Evolutionary conservation across 1,284 basidiomycete genomes (phyloP).

Genomic region (Neonothopanus nambi): DNA sequence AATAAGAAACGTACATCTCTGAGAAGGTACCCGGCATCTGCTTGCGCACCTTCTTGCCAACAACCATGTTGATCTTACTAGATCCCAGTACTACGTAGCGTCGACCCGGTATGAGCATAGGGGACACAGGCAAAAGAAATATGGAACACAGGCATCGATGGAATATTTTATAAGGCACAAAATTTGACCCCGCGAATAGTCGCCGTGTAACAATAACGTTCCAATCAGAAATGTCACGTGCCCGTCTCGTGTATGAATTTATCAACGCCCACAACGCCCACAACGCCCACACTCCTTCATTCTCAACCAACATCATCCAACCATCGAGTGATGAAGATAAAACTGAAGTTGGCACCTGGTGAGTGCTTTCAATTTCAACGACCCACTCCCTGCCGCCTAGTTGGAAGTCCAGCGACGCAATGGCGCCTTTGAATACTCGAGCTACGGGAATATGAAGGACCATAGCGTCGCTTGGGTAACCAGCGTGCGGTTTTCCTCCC

Average conservation of each 20-base stretch:
- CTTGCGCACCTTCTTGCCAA: no score
- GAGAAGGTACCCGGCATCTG: background rate
- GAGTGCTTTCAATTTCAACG: background rate
- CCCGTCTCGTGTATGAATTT: no score
- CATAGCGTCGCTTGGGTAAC: background rate
- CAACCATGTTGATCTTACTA: background rate
- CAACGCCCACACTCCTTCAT: no score
- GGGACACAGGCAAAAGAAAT: background rate
- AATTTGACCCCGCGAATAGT: no score
- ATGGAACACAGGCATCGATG: no score
- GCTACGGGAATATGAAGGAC: background rate
- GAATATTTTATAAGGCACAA: no score
- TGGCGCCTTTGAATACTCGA: background rate
- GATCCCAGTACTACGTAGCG: background rate
- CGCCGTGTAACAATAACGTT: no score
- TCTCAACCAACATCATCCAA: no score
- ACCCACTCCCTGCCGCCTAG: background rate
- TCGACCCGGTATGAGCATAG: background rate
- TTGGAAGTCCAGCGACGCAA: background rate
- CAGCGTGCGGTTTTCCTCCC: background rate
- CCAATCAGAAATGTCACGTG: no score
- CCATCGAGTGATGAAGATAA: background rate
- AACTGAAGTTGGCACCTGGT: background rate
- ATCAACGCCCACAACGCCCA: no score
- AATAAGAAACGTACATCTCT: background rate